Base-by-base conservation (phyloP, 176 grass and related monocot species). In the Aegilops longissima region DNA sequence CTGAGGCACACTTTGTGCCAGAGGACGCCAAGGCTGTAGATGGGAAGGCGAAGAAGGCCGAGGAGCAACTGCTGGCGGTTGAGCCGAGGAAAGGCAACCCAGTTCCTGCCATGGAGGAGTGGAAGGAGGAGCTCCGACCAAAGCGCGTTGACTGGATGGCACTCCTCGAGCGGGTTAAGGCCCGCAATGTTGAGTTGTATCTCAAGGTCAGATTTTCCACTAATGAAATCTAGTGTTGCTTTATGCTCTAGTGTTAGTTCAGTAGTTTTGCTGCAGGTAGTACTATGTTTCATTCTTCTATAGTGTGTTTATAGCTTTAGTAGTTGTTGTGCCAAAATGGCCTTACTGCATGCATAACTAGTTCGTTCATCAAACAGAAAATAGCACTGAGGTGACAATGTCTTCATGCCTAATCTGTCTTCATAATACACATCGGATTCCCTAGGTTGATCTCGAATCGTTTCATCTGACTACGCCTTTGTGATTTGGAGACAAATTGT, bases 61-160 rank as follows among this genome's bases (percentile, higher is more conserved):
- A 98, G 86, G 88, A 90, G 73, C 81, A 12, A 75, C 83, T 98
- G 76, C 61, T 92, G 49, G 89, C 81, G 10, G 47, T 92, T 81
- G 78, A 94, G 69, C 86, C 84, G 3, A 90, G 82, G 45, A 82
- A 76, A 40, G 90, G 84, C 66, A 93, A 95, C 78, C 88, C 84
- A 0, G 29, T 27, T 38, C 86, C 86, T 14, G 47, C 91, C 80
- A 80, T 98, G 77, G 88, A 87, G 14, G 96, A 98, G 66, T 98
- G 96, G 93, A 92, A 92, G 77, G 96, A 95, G 56, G 88, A 86
- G 14, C 86, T 87, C 34, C 61, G 84, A 70, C 91, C 93, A 30
- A 98, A 70, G 69, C 91, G 90, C 21, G 86, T 86, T 20, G 96
- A 98, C 35, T 98, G 96, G 93, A 79, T 91, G 79, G 90, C 90